Evolutionary conservation across 2,329 filamentous ascomycete genomes (phyloP), one percentile per base, ranked within the genome.

Genomic region (Aspergillus sclerotialis): DNA sequence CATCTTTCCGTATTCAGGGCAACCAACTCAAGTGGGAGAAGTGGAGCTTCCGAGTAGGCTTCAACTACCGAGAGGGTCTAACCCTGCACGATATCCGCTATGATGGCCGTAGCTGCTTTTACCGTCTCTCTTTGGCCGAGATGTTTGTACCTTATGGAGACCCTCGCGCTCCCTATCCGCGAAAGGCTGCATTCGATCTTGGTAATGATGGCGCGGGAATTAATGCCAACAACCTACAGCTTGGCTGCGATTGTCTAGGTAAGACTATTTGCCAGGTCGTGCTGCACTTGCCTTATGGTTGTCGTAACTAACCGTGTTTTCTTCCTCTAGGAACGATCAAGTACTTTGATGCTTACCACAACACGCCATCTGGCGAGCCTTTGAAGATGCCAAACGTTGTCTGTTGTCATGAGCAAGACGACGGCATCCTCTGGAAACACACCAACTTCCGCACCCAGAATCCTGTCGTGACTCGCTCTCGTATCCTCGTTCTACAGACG

Each of bases 81-180:
- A 64, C 60, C 1, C 46, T 68, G 2, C 63, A 66, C 31, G 57
- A 68, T 28, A 46, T 67, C 9, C 47, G 51, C 7, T 68, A 65
- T 33, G 60, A 63, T 28, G 46, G 49, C 2, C 56, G 61, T 3
- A 60, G 50, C 19, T 31, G 65, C 6, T 67, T 68, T 43, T 66
- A 68, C 34, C 55, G 64, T 1, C 43, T 68, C 3, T 61, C 60
- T 2, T 43, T 67, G 7, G 51, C 58, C 4, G 64, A 68, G 46
- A 67, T 68, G 64, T 64, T 65, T 31, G 65, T 68, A 2, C 65
- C 64, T 0, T 68, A 68, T 29, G 65, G 57, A 0, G 64, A 68
- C 33, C 55, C 55, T 6, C 57, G 64, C 2, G 44, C 50, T 17
- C 65, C 65, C 2, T 67, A 61, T 38, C 57, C 53, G 5, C 52